Evolutionary conservation across 2,329 filamentous ascomycete species (phyloP).

Genomic region (Helicocarpus griseus): DNA sequence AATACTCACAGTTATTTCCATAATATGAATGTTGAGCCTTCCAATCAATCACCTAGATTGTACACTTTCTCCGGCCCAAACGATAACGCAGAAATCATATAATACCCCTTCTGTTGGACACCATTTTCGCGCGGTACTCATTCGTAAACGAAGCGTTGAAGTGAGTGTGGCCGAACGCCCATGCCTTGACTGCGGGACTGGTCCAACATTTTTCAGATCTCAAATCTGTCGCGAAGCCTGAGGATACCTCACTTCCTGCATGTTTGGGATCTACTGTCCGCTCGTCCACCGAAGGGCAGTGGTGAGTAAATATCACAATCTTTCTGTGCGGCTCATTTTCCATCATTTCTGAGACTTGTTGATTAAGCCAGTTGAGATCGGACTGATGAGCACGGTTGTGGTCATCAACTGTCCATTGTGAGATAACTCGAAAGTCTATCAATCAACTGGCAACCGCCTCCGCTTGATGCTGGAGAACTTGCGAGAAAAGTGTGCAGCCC

Average conservation of each 20-base stretch:
- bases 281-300: constrained; percentile 16
- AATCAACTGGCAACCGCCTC: constrained; percentile 30
- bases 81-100: constrained; percentile 20
- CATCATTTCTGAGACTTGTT: constrained; percentile 15
- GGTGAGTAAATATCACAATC: constrained; percentile 23
- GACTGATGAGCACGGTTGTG: constrained; percentile 17
- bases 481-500: constrained; percentile 42
- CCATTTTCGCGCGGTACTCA: constrained; percentile 15
- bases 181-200: constrained; percentile 24
- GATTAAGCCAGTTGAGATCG: constrained; percentile 24
- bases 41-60: constrained; percentile 3
- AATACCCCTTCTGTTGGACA: constrained; percentile 32
- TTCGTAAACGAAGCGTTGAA: constrained; percentile 30
- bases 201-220: constrained; percentile 27
- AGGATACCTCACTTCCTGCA: constrained; percentile 15
- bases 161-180: constrained; percentile 40
- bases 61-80: constrained; percentile 20
- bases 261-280: constrained; percentile 18
- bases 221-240: constrained; percentile 32
- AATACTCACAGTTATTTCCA: too few species aligned
- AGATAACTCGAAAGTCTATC: constrained; percentile 40
- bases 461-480: constrained; percentile 26
- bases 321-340: constrained; percentile 17
- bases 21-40: too few species aligned
- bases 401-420: constrained; percentile 17